Percentiles rank a stretch among this genome's conserved stretches.
phyloP scores from a whole-genome alignment of 192 early-diverging fungal species.

The Backusella sp. region DNA sequence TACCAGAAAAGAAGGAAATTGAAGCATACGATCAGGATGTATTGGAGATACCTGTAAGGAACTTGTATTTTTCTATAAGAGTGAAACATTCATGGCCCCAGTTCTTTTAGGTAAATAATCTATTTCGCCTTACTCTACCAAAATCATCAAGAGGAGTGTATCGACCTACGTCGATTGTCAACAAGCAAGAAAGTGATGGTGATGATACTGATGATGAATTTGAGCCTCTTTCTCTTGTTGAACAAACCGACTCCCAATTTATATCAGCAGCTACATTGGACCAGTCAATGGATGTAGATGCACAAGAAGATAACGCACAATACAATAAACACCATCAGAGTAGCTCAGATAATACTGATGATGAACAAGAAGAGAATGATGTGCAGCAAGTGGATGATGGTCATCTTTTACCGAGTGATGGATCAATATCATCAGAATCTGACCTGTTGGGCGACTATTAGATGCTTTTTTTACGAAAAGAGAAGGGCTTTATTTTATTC shows the following conservation, averaged over 20 bases:
- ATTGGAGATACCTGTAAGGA: background rate
- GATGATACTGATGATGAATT: background rate
- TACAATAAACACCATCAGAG: background rate
- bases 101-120: background rate
- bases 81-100: no score
- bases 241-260: background rate
- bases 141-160: background rate
- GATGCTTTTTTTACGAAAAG: no score
- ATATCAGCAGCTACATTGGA: background rate
- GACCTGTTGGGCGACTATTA: background rate
- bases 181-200: background rate
- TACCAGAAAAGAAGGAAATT: background rate
- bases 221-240: conserved; percentile 1
- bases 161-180: background rate
- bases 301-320: background rate
- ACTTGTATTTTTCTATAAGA: no score
- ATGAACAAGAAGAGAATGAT: background rate
- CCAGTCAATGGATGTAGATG: background rate
- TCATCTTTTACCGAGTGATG: background rate
- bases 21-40: background rate
- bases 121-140: background rate
- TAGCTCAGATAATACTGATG: background rate
- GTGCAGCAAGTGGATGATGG: background rate
- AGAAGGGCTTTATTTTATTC: background rate
- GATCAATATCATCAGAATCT: background rate